Evolutionary conservation across 176 grass and related monocot species (phyloP), one percentile per base, ranked within the genome.

Genomic region (Triticum aestivum): DNA sequence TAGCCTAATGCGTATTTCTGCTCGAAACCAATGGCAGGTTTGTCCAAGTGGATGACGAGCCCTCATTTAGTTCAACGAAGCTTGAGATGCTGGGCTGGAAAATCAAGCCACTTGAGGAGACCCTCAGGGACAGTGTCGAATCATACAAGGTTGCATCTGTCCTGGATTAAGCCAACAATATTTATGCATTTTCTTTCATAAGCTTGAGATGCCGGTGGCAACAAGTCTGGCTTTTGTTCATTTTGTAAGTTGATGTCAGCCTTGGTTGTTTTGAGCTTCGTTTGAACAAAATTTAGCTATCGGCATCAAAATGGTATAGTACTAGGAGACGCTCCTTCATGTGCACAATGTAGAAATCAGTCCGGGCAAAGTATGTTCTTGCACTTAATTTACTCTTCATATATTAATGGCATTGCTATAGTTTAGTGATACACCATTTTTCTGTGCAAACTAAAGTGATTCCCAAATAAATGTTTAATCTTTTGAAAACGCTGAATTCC

Each of bases 41-140:
- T 56, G 70, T 84, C 14, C 69, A 73, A 30, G 81, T 65, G 62
- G 79, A 34, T n/a, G 91, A 80, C 3, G 91, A 81, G 5, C 70
- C 38, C 27, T 9, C 61, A 0, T 84, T 87, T 29, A 77, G 77
- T 27, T 87, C 65, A 3, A 78, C 45, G 74, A 90, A 90, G 83
- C 49, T 90, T 35, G 65, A 93, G 78, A 62, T 14, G 29, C 82
- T 93, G 66, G 91, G 91, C 8, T 90, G 91, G 91, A 90, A 79
- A 79, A 52, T 49, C 66, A 63, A 41, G 58, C 61, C 85, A 12
- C 44, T 88, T 47, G 91, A 93, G 4, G 82, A 93, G 74, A 90
- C 65, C 15, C 62, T 90, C 12, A 69, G 45, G 72, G 86, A 86
- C 49, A 80, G 82, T 67, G 73, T 88, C 14, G 85, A 90, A 79